Evolutionary conservation across 73 alveolate species (phyloP).

Genomic region (Paramecium bursaria): DNA sequence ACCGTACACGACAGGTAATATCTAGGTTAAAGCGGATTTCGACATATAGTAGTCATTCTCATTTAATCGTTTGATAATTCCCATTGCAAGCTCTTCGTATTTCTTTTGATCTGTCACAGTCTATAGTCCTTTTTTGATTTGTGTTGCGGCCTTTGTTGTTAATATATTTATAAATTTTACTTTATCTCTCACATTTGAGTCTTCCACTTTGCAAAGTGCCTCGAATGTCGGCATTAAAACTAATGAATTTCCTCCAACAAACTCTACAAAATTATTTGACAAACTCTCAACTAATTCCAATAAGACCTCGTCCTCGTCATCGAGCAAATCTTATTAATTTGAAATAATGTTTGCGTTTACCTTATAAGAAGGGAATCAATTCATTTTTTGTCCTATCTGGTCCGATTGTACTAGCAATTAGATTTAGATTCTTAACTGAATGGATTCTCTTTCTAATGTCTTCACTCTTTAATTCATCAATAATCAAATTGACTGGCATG

Average conservation of each 20-base stretch:
- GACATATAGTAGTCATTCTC: conserved; percentile 82
- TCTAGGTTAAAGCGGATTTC: conserved; percentile 75
- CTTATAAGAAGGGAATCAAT: conserved; percentile 92
- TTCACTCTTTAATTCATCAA: conserved; percentile 85
- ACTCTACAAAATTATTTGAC: conserved; percentile 83
- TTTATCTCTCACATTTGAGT: conserved; percentile 84
- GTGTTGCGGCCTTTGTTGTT: conserved; percentile 69
- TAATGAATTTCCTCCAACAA: conserved; percentile 90
- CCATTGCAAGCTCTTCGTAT: conserved; percentile 73
- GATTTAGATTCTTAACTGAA: conserved; percentile 84
- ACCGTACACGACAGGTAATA: conserved; percentile 78
- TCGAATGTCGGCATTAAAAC: conserved; percentile 81
- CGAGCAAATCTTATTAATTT: conserved; percentile 80
- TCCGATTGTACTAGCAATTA: conserved; percentile 91
- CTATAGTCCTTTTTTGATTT: conserved; percentile 74
- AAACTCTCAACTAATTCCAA: conserved; percentile 89
- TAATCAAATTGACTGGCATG: conserved; percentile 63
- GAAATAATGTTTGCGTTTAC: conserved; percentile 71
- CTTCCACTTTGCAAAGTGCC: conserved; percentile 85
- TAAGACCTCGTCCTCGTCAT: conserved; percentile 98
- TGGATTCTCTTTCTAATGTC: conserved; percentile 81
- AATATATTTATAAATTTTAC: conserved; percentile 39
- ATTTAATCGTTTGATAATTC: conserved; percentile 74
- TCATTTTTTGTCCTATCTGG: conserved; percentile 95
- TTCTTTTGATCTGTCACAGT: conserved; percentile 70